A percentile compares a stretch with the other conserved stretches of the same genome.
phyloP scores from a whole-genome alignment of 2,329 filamentous ascomycete species.

The Fusarium coicis region DNA sequence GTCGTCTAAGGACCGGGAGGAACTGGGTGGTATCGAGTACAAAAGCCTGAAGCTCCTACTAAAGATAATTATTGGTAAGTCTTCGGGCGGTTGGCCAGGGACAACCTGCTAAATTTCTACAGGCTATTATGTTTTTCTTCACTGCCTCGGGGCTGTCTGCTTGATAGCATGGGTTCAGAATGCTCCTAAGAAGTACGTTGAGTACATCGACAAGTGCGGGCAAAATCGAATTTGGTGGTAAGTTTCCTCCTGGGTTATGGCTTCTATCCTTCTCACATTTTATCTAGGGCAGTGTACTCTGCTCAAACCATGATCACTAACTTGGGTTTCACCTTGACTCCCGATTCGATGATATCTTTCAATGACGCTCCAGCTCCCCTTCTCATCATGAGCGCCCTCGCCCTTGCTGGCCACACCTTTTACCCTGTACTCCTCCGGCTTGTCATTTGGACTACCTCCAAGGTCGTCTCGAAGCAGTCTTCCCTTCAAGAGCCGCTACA shows the following conservation, averaged over 20 bases:
- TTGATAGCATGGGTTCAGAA: conserved; percentile 60
- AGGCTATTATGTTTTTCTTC: conserved; percentile 59
- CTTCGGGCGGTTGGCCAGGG: accelerated
- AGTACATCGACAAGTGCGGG: conserved; percentile 53
- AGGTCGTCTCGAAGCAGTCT: conserved; percentile 53
- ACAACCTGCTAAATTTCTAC: not conserved
- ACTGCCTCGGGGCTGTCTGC: conserved; percentile 59
- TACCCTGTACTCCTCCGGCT: conserved; percentile 69
- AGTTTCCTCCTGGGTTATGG: conserved; percentile 24
- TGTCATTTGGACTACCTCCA: conserved; percentile 66
- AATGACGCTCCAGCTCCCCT: conserved; percentile 56
- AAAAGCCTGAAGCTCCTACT: conserved; percentile 60
- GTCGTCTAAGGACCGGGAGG: conserved; percentile 53
- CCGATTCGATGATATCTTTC: conserved; percentile 64
- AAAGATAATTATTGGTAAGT: conserved; percentile 56
- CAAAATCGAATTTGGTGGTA: conserved; percentile 61
- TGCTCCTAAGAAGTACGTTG: conserved; percentile 53
- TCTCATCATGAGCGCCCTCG: conserved; percentile 60
- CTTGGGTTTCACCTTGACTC: conserved; percentile 64
- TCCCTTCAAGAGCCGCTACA: conserved; percentile 57
- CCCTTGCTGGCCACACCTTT: conserved; percentile 64
- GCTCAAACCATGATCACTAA: conserved; percentile 64
- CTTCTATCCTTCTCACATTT: conserved; percentile 1
- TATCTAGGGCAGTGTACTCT: conserved; percentile 59
- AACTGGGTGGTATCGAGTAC: conserved; percentile 64